A percentile compares a stretch with the other conserved stretches of the same genome.
Conservation (phyloP, 768 basidiomycete species). For the Coprinellus aureogranulatus region DNA sequence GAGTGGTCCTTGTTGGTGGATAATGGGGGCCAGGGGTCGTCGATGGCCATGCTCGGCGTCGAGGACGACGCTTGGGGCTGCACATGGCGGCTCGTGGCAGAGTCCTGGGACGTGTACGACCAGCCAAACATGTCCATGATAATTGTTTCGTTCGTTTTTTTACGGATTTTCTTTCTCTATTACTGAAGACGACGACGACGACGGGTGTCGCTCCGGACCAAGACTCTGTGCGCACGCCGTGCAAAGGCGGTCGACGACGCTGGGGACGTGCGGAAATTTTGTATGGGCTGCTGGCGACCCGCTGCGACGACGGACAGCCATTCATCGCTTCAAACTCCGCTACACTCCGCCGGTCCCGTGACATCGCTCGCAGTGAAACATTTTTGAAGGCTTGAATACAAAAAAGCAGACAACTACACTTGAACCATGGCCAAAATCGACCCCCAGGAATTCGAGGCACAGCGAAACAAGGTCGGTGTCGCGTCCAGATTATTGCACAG, state of each 20-base stretch:
- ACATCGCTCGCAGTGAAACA: conserved; percentile 40
- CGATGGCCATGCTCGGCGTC: conserved; percentile 24
- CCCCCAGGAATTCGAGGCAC: conserved; percentile 26
- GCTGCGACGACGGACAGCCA: neutral
- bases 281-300: neutral
- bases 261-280: conserved; percentile 4
- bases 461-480: conserved; percentile 33
- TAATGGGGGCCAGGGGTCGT: conserved; percentile 33
- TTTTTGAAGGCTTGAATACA: conserved; percentile 15
- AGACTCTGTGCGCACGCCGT: neutral
- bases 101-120: neutral
- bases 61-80: conserved; percentile 11
- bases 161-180: neutral
- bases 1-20: conserved; percentile 38
- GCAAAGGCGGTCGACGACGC: conserved; percentile 2
- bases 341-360: conserved; percentile 36
- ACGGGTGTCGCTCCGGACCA: neutral
- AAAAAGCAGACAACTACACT: conserved; percentile 15
- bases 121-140: conserved; percentile 4
- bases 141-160: neutral
- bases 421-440: conserved; percentile 24
- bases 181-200: neutral
- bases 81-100: conserved; percentile 7
- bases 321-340: conserved; percentile 22
- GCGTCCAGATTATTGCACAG: neutral